Base-by-base conservation (phyloP, 345 rosid genomes). In the Firmiana major region DNA sequence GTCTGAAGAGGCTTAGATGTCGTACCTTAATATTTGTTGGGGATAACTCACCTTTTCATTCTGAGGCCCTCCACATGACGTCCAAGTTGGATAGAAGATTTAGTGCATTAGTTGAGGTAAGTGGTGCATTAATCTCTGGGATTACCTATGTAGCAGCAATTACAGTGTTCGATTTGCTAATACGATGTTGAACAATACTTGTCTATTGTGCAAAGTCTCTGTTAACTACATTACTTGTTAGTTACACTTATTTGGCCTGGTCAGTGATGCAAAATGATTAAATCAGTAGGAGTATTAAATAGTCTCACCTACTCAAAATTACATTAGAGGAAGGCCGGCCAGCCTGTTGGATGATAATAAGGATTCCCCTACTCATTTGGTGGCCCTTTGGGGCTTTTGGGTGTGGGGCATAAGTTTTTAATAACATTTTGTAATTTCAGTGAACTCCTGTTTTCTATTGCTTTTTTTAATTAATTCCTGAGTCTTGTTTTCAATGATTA, bases 51-150 rank as follows among this genome's bases (percentile, higher is more conserved):
- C 93, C 97, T n/a, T 93, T 93, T 82, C 90, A 93, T 82, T 84
- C 90, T 0, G 99, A 96, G 83, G 94, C 99, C 57, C 86, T 96
- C 80, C 86, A 88, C 46, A 86, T 93, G 94, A 88, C 87, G 63
- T 91, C 97, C 16, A 92, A 88, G 82, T 77, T 96, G 85, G 99
- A 96, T 79, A 86, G 86, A 83, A 89, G 97, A 85, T 91, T 84
- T 71, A 87, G 94, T 82, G 99, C 99, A 77, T 84, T 96, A 54
- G 99, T 96, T n/a, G 98, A 96, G 98, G 99, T 93, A 77, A 72
- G 71, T 63, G 10, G 24, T 31, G 10, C n/a, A 13, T 13, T 38
- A 55, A 26, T 48, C 38, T 53, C 11, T 9, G 7, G 48, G 28
- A 51, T 34, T 34, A 48, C 57, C n/a, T 7, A 24, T 24, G 38